Evolutionary conservation across 179 eudicot genomes (phyloP).

Genomic region (Nepenthes alata): DNA sequence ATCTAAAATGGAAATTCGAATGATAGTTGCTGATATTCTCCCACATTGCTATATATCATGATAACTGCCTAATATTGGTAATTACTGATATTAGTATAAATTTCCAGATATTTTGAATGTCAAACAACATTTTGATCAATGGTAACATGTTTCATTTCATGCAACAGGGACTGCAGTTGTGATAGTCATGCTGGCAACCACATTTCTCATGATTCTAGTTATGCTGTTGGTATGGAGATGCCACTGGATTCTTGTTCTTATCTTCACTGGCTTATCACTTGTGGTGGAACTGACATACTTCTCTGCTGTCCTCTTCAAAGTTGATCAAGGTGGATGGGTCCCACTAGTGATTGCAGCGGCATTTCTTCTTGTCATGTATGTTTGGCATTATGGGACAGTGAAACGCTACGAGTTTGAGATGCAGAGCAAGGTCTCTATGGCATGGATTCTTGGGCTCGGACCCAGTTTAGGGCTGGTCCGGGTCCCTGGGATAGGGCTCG

Average conservation of each 20-base stretch:
- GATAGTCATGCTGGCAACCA: constrained; percentile 80
- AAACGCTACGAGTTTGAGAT: constrained; percentile 83
- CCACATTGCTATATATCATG: no score
- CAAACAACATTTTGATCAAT: no score
- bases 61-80: no score
- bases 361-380: constrained; percentile 67
- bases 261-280: constrained; percentile 70
- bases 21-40: no score
- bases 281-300: constrained; percentile 70
- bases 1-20: no score
- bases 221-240: constrained; percentile 84
- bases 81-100: no score
- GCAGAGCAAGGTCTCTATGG: constrained; percentile 92
- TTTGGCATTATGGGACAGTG: constrained; percentile 86
- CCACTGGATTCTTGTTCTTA: constrained; percentile 68
- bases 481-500: constrained; percentile 93
- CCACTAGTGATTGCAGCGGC: constrained; percentile 80
- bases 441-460: constrained; percentile 87
- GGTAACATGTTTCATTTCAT: not conserved
- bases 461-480: constrained; percentile 87
- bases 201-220: constrained; percentile 74
- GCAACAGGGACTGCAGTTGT: constrained; percentile 89
- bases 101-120: no score
- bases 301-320: constrained; percentile 86
- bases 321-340: constrained; percentile 96